phyloP scores from a whole-genome alignment of 345 rosid genomes.

The Nasturtium officinale region DNA sequence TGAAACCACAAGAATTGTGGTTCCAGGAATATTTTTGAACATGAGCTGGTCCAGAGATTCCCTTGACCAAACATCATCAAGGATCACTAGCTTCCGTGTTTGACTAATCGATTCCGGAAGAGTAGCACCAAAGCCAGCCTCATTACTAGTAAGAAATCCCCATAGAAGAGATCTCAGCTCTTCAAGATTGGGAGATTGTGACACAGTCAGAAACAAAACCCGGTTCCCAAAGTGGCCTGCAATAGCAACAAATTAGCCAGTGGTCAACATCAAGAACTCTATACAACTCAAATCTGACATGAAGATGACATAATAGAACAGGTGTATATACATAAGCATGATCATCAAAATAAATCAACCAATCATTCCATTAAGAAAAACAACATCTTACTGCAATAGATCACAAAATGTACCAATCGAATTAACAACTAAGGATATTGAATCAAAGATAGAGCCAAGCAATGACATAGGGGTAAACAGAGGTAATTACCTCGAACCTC shows the following conservation, averaged over 20 bases:
- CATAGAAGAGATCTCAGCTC: conserved; percentile 49
- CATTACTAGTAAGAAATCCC: conserved; percentile 50
- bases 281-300: background rate
- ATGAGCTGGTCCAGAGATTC: conserved; percentile 63
- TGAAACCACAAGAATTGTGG: conserved; percentile 80
- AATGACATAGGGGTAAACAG: background rate
- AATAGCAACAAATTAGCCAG: background rate
- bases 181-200: conserved; percentile 81
- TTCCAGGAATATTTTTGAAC: conserved; percentile 46
- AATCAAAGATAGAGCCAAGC: background rate
- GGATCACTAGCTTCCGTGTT: conserved; percentile 53
- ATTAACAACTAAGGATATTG: background rate
- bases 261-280: conserved; percentile 4
- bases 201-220: conserved; percentile 69
- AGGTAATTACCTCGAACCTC: conserved; percentile 56
- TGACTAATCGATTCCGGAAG: conserved; percentile 45
- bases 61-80: conserved; percentile 87
- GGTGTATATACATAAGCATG: background rate
- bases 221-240: conserved; percentile 56
- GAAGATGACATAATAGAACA: background rate
- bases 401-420: background rate
- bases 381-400: background rate
- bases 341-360: background rate
- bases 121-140: conserved; percentile 34
- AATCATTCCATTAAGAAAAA: background rate